Percentiles rank a stretch among this genome's conserved stretches.
These are phyloP conservation scores for Vigna mungo DNA, from an alignment of 306 rosid genomes.

Conservation along the genomic window DNA sequence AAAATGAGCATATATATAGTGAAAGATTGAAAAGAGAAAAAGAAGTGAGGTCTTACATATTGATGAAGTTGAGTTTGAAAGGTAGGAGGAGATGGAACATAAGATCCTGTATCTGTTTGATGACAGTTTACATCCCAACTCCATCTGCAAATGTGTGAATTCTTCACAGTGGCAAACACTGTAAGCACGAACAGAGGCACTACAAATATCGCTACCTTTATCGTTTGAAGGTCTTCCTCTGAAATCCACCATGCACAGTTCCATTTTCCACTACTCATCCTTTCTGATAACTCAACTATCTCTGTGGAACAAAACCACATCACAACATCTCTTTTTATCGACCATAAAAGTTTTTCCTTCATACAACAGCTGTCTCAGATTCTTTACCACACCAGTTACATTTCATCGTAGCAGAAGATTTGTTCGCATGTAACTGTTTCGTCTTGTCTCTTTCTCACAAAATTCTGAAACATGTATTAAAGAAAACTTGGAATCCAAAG, in stretches of 20 bases:
- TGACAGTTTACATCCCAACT: neutral
- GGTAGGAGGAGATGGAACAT: no score
- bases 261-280: conserved; percentile 36
- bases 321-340: neutral
- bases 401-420: neutral
- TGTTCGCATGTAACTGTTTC: neutral
- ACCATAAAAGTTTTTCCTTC: neutral
- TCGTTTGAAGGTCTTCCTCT: conserved; percentile 6
- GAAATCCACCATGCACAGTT: conserved; percentile 14
- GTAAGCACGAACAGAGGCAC: conserved; percentile 62
- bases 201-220: conserved; percentile 47
- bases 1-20: neutral
- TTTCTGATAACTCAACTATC: neutral
- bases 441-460: neutral
- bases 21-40: neutral
- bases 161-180: conserved; percentile 52
- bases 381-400: neutral
- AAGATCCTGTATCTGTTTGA: no score
- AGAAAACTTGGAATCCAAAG: neutral
- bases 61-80: no score
- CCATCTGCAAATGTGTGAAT: conserved; percentile 56
- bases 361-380: neutral
- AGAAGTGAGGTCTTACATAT: conserved; percentile 46
- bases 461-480: neutral
- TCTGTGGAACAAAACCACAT: neutral